Percentiles rank a stretch among this genome's conserved stretches.
These are phyloP conservation scores for Patellifolia procumbens DNA, from an alignment of 179 eudicot genomes.

Conservation along the genomic window DNA sequence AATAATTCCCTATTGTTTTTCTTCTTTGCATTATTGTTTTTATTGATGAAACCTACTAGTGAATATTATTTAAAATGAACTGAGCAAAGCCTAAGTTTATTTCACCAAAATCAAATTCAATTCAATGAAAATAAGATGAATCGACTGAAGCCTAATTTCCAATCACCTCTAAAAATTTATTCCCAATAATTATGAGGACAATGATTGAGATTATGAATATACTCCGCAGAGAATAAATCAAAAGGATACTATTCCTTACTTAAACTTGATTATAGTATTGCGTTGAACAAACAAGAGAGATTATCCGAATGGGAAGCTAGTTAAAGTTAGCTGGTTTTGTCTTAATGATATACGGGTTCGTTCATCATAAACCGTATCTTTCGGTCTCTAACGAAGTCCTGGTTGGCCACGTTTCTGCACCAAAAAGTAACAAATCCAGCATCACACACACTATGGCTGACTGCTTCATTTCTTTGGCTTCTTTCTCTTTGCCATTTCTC, in stretches of 20 bases:
- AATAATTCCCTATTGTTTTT: too few relatives aligned
- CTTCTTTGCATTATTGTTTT: too few relatives aligned
- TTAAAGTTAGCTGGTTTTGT: constrained; percentile 31
- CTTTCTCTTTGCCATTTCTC: constrained; percentile 2
- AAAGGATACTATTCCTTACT: background rate
- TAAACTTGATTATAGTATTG: background rate
- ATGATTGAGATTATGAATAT: background rate
- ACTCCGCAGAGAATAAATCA: background rate
- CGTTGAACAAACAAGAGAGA: background rate
- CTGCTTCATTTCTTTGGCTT: constrained; percentile 11
- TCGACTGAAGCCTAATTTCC: too few relatives aligned
- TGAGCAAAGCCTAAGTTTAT: too few relatives aligned
- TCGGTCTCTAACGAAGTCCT: background rate
- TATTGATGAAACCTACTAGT: too few relatives aligned
- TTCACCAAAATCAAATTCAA: too few relatives aligned
- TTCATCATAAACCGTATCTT: constrained; percentile 12
- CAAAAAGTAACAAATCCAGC: background rate
- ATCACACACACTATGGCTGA: constrained; percentile 3
- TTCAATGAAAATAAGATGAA: too few relatives aligned
- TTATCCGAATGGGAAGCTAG: constrained; percentile 9
- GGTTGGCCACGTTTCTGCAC: constrained; percentile 34
- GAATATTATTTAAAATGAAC: too few relatives aligned
- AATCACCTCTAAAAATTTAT: too few relatives aligned
- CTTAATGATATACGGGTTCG: background rate
- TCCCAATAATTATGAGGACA: background rate